Evolutionary conservation across 306 rosid genomes (phyloP).

Genomic region (Pueraria montana): DNA sequence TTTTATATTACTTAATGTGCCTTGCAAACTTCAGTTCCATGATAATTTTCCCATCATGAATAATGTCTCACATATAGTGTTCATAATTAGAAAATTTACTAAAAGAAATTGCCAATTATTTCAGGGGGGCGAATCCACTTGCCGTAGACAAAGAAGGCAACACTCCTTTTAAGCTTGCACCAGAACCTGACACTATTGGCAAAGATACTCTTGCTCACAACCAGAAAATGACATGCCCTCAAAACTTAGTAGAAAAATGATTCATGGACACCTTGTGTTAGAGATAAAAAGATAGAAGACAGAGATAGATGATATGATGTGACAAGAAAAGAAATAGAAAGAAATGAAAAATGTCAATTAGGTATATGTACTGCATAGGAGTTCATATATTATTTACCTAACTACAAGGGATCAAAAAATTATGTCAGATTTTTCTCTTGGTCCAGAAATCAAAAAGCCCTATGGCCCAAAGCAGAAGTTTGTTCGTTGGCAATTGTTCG

Average conservation of each 20-base stretch:
- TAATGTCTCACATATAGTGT: background rate
- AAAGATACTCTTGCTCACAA: slow-evolving; percentile 56
- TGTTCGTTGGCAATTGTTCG: no score
- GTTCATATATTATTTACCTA: background rate
- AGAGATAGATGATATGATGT: background rate
- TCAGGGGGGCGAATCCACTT: slow-evolving; percentile 73
- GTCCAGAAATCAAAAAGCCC: background rate
- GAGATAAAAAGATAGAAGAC: background rate
- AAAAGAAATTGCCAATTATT: slow-evolving; percentile 35
- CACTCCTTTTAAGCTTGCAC: slow-evolving; percentile 60
- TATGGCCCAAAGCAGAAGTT: no score
- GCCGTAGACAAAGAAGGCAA: slow-evolving; percentile 64
- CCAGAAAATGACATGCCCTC: slow-evolving; percentile 48
- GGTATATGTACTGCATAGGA: background rate
- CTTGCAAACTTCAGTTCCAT: slow-evolving; percentile 13
- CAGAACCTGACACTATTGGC: slow-evolving; percentile 51
- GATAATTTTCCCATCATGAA: background rate
- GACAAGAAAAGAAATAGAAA: background rate
- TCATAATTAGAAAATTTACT: slow-evolving; percentile 13
- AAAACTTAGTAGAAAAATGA: background rate
- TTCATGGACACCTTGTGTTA: background rate
- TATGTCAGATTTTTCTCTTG: background rate
- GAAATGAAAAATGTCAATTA: background rate
- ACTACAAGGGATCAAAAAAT: background rate
- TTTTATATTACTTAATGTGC: background rate